Conservation (phyloP, 495 filamentous ascomycete genomes). For the Terfezia boudieri region DNA sequence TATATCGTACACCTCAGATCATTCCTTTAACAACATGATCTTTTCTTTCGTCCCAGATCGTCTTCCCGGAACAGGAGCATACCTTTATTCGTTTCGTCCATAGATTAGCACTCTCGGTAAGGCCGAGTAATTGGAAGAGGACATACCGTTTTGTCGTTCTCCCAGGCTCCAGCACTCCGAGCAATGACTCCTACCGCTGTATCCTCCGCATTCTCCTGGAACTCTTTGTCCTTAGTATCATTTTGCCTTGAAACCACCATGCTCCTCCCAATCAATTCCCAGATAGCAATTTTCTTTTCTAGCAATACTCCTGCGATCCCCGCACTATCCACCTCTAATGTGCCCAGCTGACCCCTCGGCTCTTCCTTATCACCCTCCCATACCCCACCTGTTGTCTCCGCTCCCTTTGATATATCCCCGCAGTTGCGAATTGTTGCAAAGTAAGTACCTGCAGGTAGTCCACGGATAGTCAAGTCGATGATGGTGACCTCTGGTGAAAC, state of each 20-base stretch:
- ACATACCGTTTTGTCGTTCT: slow-evolving; percentile 91
- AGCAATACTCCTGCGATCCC: slow-evolving; percentile 56
- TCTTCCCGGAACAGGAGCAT: slow-evolving; percentile 89
- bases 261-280: slow-evolving; percentile 86
- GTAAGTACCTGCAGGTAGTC: slow-evolving; percentile 64
- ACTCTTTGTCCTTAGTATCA: slow-evolving; percentile 19
- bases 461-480: slow-evolving; percentile 69
- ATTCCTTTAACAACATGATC: slow-evolving; percentile 77
- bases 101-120: too few relatives aligned
- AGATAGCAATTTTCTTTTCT: slow-evolving; percentile 60
- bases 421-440: slow-evolving; percentile 57
- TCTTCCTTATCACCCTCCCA: slow-evolving; percentile 39
- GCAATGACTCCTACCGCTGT: slow-evolving; percentile 84
- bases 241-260: slow-evolving; percentile 51
- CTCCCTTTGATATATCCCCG: slow-evolving; percentile 76
- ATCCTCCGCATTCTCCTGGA: slow-evolving; percentile 48
- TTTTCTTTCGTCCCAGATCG: slow-evolving; percentile 86
- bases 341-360: slow-evolving; percentile 38
- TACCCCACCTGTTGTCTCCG: slow-evolving; percentile 55
- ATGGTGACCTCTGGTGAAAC: slow-evolving; percentile 53
- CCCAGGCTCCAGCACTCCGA: slow-evolving; percentile 86
- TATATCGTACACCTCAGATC: slow-evolving; percentile 26
- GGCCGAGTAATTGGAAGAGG: neutral
- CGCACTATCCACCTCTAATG: slow-evolving; percentile 42
- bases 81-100: slow-evolving; percentile 5